phyloP scores from a whole-genome alignment of 1,284 basidiomycete genomes.

The Melanopsichium pennsylvanicum region DNA sequence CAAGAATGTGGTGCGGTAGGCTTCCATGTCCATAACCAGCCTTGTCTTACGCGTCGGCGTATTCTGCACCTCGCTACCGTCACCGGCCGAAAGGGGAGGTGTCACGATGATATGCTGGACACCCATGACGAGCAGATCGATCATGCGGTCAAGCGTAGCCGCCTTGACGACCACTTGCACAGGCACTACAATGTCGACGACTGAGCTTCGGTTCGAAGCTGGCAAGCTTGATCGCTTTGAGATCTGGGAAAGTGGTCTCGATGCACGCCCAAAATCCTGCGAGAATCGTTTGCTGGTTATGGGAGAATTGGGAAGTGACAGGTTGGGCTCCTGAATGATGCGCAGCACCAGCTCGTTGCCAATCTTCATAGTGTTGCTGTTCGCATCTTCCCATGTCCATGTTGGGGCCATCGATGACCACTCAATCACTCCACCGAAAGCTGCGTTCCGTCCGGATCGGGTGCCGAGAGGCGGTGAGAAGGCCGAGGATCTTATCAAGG shows the following conservation, averaged over 20 bases:
- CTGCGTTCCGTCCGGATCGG: constrained; percentile 7
- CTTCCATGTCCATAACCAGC: constrained; percentile 53
- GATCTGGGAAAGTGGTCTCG: constrained; percentile 55
- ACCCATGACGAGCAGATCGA: constrained; percentile 63
- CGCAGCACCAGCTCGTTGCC: constrained; percentile 53
- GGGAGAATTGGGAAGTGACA: constrained; percentile 46
- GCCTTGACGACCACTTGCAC: constrained; percentile 53
- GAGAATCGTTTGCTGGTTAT: constrained; percentile 58
- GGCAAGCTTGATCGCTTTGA: constrained; percentile 60
- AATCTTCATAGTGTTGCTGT: constrained; percentile 25
- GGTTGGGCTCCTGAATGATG: constrained; percentile 32
- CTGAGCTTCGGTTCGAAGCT: constrained; percentile 57
- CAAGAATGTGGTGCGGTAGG: constrained; percentile 55
- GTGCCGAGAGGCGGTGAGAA: constrained; percentile 26
- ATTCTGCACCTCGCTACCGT: constrained; percentile 18
- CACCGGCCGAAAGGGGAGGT: constrained; percentile 4
- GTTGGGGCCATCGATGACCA: constrained; percentile 29
- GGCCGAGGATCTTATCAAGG: constrained; percentile 36
- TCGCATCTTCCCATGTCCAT: constrained; percentile 16
- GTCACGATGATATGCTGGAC: constrained; percentile 52
- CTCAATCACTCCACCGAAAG: constrained; percentile 48
- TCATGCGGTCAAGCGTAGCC: constrained; percentile 56
- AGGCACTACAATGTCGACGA: constrained; percentile 47
- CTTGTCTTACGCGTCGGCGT: constrained; percentile 29
- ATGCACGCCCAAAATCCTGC: constrained; percentile 46